Evolutionary conservation across 2,329 filamentous ascomycete genomes (phyloP).

Genomic region (Ophiostoma populinum): DNA sequence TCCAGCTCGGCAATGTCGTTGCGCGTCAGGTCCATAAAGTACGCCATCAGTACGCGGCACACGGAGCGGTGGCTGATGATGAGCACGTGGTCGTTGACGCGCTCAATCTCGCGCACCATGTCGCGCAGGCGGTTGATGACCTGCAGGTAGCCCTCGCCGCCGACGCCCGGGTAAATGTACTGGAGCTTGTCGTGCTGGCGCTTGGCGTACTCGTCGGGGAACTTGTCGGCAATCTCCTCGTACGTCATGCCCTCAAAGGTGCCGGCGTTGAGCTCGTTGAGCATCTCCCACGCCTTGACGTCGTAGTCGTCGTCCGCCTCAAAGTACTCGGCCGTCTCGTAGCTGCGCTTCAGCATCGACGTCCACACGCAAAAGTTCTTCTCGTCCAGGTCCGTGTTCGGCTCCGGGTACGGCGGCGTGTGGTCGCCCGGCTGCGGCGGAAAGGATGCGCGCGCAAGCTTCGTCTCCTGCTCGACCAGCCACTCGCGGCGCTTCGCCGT

Average conservation of each 20-base stretch:
- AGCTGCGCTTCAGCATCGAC: slow-evolving; percentile 81
- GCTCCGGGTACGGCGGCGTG: slow-evolving; percentile 87
- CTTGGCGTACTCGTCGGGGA: slow-evolving; percentile 65
- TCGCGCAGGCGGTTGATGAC: slow-evolving; percentile 89
- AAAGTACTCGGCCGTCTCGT: slow-evolving; percentile 78
- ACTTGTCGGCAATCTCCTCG: slow-evolving; percentile 64
- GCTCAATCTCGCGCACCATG: slow-evolving; percentile 92
- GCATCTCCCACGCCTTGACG: slow-evolving; percentile 93
- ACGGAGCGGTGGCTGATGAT: slow-evolving; percentile 88
- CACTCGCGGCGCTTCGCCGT: slow-evolving; percentile 64
- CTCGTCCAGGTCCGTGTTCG: slow-evolving; percentile 48
- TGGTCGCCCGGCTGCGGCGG: slow-evolving; percentile 83
- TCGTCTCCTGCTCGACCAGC: slow-evolving; percentile 67
- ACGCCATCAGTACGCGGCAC: slow-evolving; percentile 80
- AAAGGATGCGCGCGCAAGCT: slow-evolving; percentile 59
- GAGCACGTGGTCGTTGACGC: slow-evolving; percentile 88
- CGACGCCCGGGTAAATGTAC: slow-evolving; percentile 91
- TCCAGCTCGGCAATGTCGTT: slow-evolving; percentile 90
- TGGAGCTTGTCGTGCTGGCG: slow-evolving; percentile 76
- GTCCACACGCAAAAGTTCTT: slow-evolving; percentile 99
- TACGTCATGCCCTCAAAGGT: slow-evolving; percentile 93
- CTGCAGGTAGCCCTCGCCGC: slow-evolving; percentile 90
- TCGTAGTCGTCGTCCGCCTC: slow-evolving; percentile 86
- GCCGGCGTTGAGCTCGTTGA: slow-evolving; percentile 90
- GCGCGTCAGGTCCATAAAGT: slow-evolving; percentile 83